Percentiles rank a stretch among this genome's conserved stretches.
phyloP scores from a whole-genome alignment of 805 yeast species.

The Candida michaelii region DNA sequence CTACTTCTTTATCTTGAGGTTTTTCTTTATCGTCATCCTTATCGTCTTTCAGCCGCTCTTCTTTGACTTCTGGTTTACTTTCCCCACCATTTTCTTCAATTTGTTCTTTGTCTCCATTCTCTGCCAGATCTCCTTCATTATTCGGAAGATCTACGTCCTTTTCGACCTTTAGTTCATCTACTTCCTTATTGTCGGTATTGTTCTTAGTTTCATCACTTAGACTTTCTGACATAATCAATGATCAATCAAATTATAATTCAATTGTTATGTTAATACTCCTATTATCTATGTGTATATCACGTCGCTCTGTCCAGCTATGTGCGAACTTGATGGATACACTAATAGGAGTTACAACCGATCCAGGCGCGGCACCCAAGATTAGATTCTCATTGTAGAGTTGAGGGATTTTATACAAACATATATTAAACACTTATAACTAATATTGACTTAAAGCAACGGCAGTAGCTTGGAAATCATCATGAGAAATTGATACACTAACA shows the following conservation, averaged over 20 bases:
- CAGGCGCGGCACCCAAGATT: too few species aligned
- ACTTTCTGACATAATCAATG: constrained; percentile 1
- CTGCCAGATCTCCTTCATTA: neutral
- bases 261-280: neutral
- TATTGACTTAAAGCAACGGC: constrained; percentile 86
- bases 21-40: neutral
- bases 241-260: neutral
- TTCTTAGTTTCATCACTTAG: constrained; percentile 1
- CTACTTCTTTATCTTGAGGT: neutral
- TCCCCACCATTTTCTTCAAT: neutral
- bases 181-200: neutral
- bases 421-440: constrained; percentile 16
- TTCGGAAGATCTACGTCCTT: neutral
- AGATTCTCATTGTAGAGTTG: too few species aligned
- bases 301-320: neutral
- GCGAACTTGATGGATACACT: constrained; percentile 4
- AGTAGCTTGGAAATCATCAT: constrained; percentile 95
- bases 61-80: neutral
- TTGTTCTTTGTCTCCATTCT: neutral
- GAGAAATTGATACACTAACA: constrained; percentile 89
- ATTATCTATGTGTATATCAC: neutral
- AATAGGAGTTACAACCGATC: neutral
- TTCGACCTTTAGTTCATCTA: neutral
- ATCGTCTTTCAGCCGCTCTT: neutral
- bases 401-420: neutral